phyloP scores from a whole-genome alignment of 257 asterid genomes.

The Petunia secreta region DNA sequence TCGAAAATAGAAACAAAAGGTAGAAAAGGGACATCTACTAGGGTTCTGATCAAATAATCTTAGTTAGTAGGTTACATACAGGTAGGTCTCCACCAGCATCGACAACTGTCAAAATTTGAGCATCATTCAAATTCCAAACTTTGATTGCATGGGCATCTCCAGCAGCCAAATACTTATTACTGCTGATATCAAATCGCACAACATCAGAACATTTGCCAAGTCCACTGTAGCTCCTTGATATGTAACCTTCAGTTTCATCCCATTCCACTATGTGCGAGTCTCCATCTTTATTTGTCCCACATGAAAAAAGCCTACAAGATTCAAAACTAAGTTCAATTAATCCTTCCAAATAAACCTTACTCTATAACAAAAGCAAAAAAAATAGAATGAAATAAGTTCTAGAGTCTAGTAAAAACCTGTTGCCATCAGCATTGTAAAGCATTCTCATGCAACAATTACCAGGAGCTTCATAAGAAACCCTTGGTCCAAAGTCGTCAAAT shows the following conservation, averaged over 20 bases:
- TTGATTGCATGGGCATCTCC: conserved; percentile 69
- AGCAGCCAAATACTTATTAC: conserved; percentile 55
- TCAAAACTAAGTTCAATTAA: conserved; percentile 34
- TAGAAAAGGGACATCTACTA: background rate
- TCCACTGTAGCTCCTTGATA: conserved; percentile 54
- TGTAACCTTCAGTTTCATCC: conserved; percentile 57
- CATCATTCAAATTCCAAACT: conserved; percentile 64
- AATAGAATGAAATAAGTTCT: background rate
- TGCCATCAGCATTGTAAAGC: conserved; percentile 57
- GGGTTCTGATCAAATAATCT: conserved; percentile 10
- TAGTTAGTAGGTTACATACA: conserved; percentile 43
- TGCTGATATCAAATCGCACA: conserved; percentile 53
- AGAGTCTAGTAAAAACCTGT: conserved; percentile 47
- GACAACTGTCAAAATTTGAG: conserved; percentile 42
- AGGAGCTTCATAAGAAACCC: conserved; percentile 53
- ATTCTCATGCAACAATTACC: conserved; percentile 61
- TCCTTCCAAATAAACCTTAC: background rate
- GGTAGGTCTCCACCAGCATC: conserved; percentile 68
- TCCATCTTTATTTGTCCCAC: conserved; percentile 69
- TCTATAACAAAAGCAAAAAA: background rate
- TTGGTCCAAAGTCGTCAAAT: conserved; percentile 50
- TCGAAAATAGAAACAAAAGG: background rate
- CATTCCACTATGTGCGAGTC: conserved; percentile 67
- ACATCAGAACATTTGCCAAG: conserved; percentile 46
- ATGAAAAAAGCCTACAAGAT: conserved; percentile 63